Evolutionary conservation across 495 filamentous ascomycete genomes (phyloP).

Genomic region (Extremus antarcticus): DNA sequence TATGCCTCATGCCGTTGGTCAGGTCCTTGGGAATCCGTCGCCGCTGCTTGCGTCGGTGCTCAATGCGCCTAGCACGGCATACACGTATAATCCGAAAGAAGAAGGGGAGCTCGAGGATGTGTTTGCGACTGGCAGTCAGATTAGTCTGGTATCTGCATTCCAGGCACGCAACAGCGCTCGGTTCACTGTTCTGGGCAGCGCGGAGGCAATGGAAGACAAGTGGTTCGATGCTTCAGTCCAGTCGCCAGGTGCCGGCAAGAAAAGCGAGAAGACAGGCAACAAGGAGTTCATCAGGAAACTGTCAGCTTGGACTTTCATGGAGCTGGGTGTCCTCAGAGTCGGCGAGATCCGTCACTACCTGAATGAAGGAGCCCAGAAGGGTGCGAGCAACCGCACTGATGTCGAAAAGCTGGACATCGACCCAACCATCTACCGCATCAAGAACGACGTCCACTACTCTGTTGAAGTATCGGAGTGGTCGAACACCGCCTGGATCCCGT

Average conservation of each 20-base stretch:
- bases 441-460: slow-evolving; percentile 87
- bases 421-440: slow-evolving; percentile 86
- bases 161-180: slow-evolving; percentile 91
- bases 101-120: slow-evolving; percentile 67
- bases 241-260: slow-evolving; percentile 35
- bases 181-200: slow-evolving; percentile 74
- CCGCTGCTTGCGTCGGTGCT: slow-evolving; percentile 71
- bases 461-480: slow-evolving; percentile 81
- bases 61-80: slow-evolving; percentile 68
- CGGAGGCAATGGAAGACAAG: slow-evolving; percentile 73
- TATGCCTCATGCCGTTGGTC: slow-evolving; percentile 67
- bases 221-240: slow-evolving; percentile 84
- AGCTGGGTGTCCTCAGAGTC: slow-evolving; percentile 79
- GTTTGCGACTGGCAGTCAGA: slow-evolving; percentile 70
- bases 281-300: slow-evolving; percentile 74
- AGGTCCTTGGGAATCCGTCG: slow-evolving; percentile 63
- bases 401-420: slow-evolving; percentile 41
- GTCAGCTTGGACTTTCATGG: slow-evolving; percentile 85
- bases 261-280: slow-evolving; percentile 56
- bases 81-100: slow-evolving; percentile 91
- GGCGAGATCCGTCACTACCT: slow-evolving; percentile 74
- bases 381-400: slow-evolving; percentile 13
- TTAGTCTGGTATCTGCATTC: slow-evolving; percentile 69
- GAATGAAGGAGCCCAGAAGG: slow-evolving; percentile 42
- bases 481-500: slow-evolving; percentile 51